Percentiles rank a stretch among this genome's conserved stretches.
phyloP scores from a whole-genome alignment of 2,329 filamentous ascomycete species.

The Paraphoma sp. region DNA sequence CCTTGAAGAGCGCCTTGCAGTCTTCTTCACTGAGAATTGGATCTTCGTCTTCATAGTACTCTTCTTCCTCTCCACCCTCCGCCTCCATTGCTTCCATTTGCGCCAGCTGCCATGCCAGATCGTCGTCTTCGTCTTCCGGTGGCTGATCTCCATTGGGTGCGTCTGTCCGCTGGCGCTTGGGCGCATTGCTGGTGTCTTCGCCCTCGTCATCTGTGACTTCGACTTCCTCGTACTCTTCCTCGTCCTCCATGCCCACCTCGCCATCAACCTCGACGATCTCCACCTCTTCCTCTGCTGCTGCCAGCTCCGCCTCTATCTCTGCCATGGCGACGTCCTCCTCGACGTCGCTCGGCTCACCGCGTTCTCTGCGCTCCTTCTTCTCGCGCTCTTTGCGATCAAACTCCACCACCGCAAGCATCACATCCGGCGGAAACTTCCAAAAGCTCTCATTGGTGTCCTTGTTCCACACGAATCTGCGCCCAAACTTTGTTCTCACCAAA shows the following conservation, averaged over 20 bases:
- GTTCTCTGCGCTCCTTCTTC: constrained; percentile 63
- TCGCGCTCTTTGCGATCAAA: constrained; percentile 77
- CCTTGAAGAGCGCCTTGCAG: constrained; percentile 78
- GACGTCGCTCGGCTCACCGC: constrained; percentile 47
- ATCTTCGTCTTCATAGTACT: constrained; percentile 73
- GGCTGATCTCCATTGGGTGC: constrained; percentile 53
- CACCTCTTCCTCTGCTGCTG: constrained; percentile 36
- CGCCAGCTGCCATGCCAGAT: constrained; percentile 90
- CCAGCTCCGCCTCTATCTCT: constrained; percentile 41
- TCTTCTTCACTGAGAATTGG: constrained; percentile 77
- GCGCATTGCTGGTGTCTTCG: constrained; percentile 52
- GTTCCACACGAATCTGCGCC: constrained; percentile 90
- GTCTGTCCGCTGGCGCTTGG: constrained; percentile 58
- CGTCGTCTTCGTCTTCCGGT: constrained; percentile 89
- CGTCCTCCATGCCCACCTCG: constrained; percentile 58
- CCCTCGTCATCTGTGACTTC: constrained; percentile 70
- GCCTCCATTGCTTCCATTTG: constrained; percentile 85
- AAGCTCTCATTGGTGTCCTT: constrained; percentile 84
- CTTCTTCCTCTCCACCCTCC: constrained; percentile 73
- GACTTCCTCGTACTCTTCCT: constrained; percentile 78
- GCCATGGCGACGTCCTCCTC: constrained; percentile 42
- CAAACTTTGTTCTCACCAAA: constrained; percentile 89
- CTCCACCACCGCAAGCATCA: constrained; percentile 75
- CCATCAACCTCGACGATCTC: constrained; percentile 45
- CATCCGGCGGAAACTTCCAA: constrained; percentile 90